phyloP scores from a whole-genome alignment of 169 alveolate genomes.

The Perkinsus chesapeaki region DNA sequence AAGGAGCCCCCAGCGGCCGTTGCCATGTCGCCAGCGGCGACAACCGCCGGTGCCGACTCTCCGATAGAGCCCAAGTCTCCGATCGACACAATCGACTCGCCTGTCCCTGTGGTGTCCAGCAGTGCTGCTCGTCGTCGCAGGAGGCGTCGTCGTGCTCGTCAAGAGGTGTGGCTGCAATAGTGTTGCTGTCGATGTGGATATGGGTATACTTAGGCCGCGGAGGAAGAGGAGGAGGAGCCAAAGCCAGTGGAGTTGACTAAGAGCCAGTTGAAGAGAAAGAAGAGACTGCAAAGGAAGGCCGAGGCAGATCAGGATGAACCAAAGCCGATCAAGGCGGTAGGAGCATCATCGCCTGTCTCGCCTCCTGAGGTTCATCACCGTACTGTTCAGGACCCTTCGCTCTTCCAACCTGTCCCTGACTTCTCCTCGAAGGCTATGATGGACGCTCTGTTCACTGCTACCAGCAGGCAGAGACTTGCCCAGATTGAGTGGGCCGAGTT shows the following conservation, averaged over 20 bases:
- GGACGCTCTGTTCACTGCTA: not conserved
- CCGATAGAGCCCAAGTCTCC: not conserved
- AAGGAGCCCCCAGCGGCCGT: not conserved
- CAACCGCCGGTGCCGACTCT: not conserved
- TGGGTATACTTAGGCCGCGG: not conserved
- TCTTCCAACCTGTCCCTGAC: not conserved
- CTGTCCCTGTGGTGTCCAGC: not conserved
- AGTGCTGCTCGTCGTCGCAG: not conserved
- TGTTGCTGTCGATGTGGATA: not conserved
- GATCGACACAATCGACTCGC: not conserved
- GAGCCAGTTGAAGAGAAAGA: not conserved
- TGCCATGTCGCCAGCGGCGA: not conserved
- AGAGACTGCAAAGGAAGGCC: not conserved
- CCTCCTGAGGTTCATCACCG: not conserved
- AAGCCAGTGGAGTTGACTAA: not conserved
- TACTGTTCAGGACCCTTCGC: not conserved
- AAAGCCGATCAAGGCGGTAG: not conserved
- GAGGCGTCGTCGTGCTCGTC: not conserved
- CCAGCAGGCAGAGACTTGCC: not conserved
- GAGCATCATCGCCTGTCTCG: not conserved
- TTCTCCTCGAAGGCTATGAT: not conserved
- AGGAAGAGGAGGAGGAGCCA: not conserved
- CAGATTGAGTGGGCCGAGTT: not conserved
- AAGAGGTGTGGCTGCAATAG: not conserved
- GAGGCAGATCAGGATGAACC: not conserved